Conservation (phyloP, 257 asterid species). For the Ehretia macrophylla region DNA sequence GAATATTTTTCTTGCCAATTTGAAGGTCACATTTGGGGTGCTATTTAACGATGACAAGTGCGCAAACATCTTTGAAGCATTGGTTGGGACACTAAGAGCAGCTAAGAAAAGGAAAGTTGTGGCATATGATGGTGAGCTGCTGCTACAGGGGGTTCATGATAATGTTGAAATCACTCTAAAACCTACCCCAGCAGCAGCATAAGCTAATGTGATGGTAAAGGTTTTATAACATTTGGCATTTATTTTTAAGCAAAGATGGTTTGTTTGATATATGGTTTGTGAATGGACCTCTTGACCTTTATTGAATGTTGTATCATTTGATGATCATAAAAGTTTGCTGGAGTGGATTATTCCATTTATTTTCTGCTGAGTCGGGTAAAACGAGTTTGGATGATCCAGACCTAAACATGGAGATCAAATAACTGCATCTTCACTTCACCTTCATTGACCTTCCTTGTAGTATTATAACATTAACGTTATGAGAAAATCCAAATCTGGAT, state of each 20-base stretch:
- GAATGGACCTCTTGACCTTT: neutral
- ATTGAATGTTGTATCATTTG: neutral
- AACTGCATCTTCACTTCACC: no score
- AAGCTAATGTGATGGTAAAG: neutral
- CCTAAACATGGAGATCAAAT: no score
- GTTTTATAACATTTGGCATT: neutral
- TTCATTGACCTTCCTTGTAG: no score
- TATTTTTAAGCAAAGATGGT: neutral
- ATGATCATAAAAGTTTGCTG: neutral
- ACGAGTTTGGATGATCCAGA: no score
- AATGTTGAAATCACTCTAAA: conserved; percentile 77
- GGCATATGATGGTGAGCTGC: conserved; percentile 85
- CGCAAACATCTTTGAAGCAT: conserved; percentile 96
- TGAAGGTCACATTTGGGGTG: conserved; percentile 92
- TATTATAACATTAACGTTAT: no score
- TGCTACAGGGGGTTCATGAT: conserved; percentile 94
- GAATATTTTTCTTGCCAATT: neutral
- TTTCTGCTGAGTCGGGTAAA: no score
- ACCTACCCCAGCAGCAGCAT: conserved; percentile 23
- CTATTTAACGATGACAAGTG: conserved; percentile 81
- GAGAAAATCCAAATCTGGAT: no score
- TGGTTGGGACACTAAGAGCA: conserved; percentile 94
- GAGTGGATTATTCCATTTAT: no score
- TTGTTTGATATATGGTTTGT: neutral
- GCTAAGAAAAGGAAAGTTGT: conserved; percentile 80